Evolutionary conservation across 129 eudicot genomes (phyloP).

Genomic region (Arctium lappa): DNA sequence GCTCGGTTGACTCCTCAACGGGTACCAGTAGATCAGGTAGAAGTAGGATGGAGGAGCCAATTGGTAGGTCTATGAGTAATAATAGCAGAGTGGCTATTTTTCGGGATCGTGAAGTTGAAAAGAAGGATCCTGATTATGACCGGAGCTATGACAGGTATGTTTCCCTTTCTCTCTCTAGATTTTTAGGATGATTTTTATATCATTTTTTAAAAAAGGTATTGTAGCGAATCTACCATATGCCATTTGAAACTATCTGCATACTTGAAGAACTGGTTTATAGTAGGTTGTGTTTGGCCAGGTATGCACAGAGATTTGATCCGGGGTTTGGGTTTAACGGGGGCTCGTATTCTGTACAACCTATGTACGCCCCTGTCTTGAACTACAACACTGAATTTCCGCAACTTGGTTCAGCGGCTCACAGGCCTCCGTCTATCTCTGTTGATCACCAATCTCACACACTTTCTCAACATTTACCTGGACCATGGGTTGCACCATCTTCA

Average conservation of each 20-base stretch:
- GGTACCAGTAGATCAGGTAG: conserved; percentile 60
- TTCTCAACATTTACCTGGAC: conserved; percentile 71
- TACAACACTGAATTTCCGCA: conserved; percentile 97
- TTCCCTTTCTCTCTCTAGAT: not conserved
- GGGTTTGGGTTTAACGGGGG: conserved; percentile 90
- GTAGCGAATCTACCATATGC: not conserved
- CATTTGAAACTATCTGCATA: not conserved
- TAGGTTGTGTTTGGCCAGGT: conserved; percentile 35
- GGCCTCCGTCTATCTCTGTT: conserved; percentile 48
- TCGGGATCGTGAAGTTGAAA: conserved; percentile 84
- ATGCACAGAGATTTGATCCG: conserved; percentile 91
- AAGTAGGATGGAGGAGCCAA: conserved; percentile 63
- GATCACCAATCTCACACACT: conserved; percentile 67
- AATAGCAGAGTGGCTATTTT: conserved; percentile 75
- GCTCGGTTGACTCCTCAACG: conserved; percentile 41
- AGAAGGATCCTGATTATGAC: conserved; percentile 87
- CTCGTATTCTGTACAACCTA: conserved; percentile 75
- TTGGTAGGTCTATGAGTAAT: conserved; percentile 53
- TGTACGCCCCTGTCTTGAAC: conserved; percentile 79
- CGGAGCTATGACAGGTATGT: conserved; percentile 78
- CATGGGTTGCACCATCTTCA: conserved; percentile 68
- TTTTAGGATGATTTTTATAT: not conserved
- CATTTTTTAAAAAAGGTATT: no score
- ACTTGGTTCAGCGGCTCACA: conserved; percentile 62
- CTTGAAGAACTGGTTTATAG: not conserved